Evolutionary conservation across 441 rosid genomes (phyloP).

Genomic region (Rhodomyrtus psidioides): DNA sequence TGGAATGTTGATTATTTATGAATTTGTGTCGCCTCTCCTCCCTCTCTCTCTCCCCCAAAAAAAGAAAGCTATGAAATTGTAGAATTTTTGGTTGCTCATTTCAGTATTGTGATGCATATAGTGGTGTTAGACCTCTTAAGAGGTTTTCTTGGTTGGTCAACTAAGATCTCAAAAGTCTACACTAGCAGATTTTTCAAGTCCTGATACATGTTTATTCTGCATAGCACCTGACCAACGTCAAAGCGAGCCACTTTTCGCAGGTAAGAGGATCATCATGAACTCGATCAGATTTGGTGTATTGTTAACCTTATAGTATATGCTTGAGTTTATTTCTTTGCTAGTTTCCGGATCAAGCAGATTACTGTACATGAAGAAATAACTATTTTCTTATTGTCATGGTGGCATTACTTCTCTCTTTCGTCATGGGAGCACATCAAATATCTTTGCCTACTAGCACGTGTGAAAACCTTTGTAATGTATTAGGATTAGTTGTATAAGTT

Average conservation of each 20-base stretch:
- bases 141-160: background rate
- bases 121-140: background rate
- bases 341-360: background rate
- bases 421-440: background rate
- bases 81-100: background rate
- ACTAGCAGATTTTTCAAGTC: background rate
- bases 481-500: background rate
- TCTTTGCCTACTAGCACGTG: background rate
- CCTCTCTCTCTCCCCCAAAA: background rate
- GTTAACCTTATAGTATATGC: background rate
- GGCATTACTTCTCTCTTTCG: background rate
- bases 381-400: background rate
- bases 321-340: background rate
- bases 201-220: background rate
- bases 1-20: background rate
- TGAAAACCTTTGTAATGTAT: background rate
- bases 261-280: background rate
- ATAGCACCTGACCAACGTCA: background rate
- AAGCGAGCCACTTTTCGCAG: background rate
- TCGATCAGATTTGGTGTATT: background rate
- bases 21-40: background rate
- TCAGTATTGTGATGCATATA: background rate
- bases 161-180: background rate
- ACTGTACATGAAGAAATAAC: background rate
- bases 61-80: background rate